Base-by-base conservation (phyloP, 1,284 basidiomycete species). In the Trichosporon ovoides region DNA sequence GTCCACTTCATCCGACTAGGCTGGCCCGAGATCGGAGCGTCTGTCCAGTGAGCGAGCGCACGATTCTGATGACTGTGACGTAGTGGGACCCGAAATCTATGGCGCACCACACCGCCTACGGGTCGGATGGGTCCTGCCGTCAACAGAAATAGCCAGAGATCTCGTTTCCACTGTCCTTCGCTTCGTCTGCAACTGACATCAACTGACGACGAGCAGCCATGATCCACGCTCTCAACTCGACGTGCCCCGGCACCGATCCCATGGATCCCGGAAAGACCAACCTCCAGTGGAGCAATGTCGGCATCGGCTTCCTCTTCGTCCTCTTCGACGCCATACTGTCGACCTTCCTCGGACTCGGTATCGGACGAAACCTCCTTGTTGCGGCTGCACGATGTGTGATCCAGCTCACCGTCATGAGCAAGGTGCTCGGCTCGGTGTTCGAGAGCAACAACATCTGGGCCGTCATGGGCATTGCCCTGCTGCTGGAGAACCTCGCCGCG, bases 341-440 rank as follows among this genome's bases (percentile, higher is more conserved):
- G 3, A 76, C 80, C 13, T 62, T 79, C 1, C 82, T 91, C 57
- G 80, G 84, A 2, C 82, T 92, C 14, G 87, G 84, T 4, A 81
- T 91, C 49, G 87, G 86, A 1, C 74, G 80, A 3, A 84, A 85
- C 4, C 81, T 91, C 38, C 66, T 89, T 28, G 82, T 85, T 6
- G 84, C 89, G 0, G 85, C 88, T 0, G 56, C 84, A 31, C 79
- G 90, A 73, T 93, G 90, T 70, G 78, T 89, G n/a, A 72, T 86
- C 13, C 90, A 93, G 77, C 83, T 93, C 28, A 83, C 83, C 14
- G 72, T 89, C 12, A 86, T 91, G 64, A 87, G 83, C 0, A 76
- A 85, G 24, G 70, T 91, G 2, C 76, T 92, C 34, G 84, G 87
- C 64, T 81, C 81, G 35, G 86, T 91, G 2, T 91, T 92, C 66